Conservation (phyloP, 2,329 filamentous ascomycete genomes). For the Tolypocladium album region DNA sequence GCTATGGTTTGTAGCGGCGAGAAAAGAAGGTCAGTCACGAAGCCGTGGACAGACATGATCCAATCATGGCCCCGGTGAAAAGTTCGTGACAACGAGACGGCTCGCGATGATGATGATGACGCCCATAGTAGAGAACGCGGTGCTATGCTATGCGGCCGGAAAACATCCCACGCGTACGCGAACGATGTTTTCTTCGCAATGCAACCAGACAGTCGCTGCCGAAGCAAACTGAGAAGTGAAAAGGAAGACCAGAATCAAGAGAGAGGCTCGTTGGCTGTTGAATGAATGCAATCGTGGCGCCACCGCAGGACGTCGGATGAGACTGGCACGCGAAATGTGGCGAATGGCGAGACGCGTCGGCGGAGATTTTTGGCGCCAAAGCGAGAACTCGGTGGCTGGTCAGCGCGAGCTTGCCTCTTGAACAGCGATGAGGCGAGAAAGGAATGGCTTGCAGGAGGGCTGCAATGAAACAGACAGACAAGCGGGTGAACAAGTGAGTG, state of each 20-base stretch:
- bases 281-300: background rate
- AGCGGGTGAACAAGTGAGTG: background rate
- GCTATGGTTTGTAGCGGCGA: background rate
- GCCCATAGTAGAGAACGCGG: slow-evolving; percentile 5
- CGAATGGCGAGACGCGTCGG: background rate
- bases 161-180: background rate
- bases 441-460: background rate
- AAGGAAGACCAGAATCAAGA: background rate
- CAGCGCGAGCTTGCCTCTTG: background rate
- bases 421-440: background rate
- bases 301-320: background rate
- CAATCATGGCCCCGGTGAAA: slow-evolving; percentile 24
- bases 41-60: slow-evolving; percentile 5
- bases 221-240: background rate
- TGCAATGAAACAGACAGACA: background rate
- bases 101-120: slow-evolving; percentile 4
- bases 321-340: background rate
- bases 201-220: background rate
- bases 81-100: slow-evolving; percentile 14
- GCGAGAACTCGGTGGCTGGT: background rate
- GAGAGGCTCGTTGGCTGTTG: background rate
- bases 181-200: background rate
- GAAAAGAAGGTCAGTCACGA: background rate
- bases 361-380: background rate
- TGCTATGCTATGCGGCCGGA: background rate